A percentile compares a stretch with the other conserved stretches of the same genome.
Conservation (phyloP, 192 early-diverging fungal species). For the Spizellomyces sp. region DNA sequence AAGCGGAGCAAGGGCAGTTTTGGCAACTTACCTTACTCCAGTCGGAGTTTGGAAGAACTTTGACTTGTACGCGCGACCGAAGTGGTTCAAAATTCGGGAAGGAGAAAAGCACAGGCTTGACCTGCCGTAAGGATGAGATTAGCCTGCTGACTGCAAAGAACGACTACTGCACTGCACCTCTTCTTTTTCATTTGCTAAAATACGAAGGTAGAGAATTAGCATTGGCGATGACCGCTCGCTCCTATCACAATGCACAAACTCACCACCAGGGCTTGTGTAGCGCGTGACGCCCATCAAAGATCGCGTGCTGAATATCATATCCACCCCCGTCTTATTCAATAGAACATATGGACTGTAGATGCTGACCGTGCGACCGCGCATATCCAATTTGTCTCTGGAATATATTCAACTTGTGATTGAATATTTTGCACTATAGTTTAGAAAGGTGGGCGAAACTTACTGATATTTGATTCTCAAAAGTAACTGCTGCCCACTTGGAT, state of each 20-base stretch:
- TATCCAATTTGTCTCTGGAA: conserved; percentile 51
- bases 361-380: conserved; percentile 79
- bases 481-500: conserved; percentile 65
- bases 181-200: neutral
- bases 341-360: conserved; percentile 94
- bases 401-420: neutral
- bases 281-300: conserved; percentile 76
- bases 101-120: conserved; percentile 88
- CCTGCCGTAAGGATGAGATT: neutral
- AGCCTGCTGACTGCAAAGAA: neutral
- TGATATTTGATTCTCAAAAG: conserved; percentile 54
- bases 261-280: conserved; percentile 71
- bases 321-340: conserved; percentile 88
- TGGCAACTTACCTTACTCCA: conserved; percentile 69
- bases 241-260: neutral
- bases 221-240: conserved; percentile 6
- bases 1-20: conserved; percentile 3
- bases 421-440: neutral
- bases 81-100: conserved; percentile 82
- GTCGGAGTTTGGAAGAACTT: conserved; percentile 65
- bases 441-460: neutral
- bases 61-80: conserved; percentile 78
- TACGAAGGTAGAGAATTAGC: neutral
- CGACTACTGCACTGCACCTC: neutral
- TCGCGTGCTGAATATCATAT: conserved; percentile 76